Conservation (phyloP, 179 eudicot species). For the Gypsophila paniculata region DNA sequence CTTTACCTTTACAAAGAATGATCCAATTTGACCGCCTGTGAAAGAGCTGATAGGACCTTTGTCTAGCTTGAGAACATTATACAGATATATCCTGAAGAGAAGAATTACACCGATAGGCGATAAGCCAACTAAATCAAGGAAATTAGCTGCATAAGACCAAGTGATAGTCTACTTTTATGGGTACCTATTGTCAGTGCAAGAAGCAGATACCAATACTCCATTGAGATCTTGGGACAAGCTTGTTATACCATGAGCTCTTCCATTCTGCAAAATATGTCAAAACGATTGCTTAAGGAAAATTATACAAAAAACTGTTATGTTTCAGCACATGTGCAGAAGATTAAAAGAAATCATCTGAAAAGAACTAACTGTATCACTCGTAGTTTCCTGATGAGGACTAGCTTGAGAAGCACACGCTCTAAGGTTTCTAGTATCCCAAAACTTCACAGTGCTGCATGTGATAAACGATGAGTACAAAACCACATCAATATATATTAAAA, state of each 20-base stretch:
- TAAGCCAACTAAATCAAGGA: constrained; percentile 4
- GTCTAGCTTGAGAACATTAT: constrained; percentile 74
- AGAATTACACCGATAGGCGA: background rate
- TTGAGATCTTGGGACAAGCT: constrained; percentile 83
- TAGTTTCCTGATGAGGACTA: constrained; percentile 35
- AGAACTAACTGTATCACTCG: constrained; percentile 43
- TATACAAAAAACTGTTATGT: background rate
- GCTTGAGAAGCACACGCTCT: constrained; percentile 47
- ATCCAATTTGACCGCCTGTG: constrained; percentile 57
- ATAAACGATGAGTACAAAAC: constrained; percentile 11
- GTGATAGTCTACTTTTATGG: background rate
- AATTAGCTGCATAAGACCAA: background rate
- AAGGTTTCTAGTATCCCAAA: constrained; percentile 68
- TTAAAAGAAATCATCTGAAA: background rate
- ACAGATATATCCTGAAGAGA: constrained; percentile 64
- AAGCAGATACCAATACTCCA: constrained; percentile 75
- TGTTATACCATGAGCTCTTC: constrained; percentile 76
- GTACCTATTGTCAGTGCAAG: constrained; percentile 90
- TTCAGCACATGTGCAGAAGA: background rate
- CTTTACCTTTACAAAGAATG: constrained; percentile 83
- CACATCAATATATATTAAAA: background rate
- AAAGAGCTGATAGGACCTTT: constrained; percentile 79
- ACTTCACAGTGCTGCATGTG: constrained; percentile 48
- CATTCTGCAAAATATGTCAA: constrained; percentile 36
- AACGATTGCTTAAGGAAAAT: constrained; percentile 4